Evolutionary conservation across 1,284 basidiomycete species (phyloP).

Genomic region (Agroathelia rolfsii): DNA sequence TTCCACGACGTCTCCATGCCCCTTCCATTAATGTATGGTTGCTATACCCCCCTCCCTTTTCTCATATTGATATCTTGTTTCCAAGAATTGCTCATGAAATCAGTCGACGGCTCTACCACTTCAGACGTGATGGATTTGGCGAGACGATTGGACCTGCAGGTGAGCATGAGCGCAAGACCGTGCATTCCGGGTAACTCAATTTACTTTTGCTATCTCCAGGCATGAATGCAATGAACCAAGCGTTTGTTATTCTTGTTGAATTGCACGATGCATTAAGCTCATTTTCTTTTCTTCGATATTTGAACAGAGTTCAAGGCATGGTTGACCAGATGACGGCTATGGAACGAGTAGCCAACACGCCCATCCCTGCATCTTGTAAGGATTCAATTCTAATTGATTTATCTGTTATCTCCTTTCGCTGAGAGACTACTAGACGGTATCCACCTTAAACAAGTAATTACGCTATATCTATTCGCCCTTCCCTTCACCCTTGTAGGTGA

Average conservation of each 20-base stretch:
- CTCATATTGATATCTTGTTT: slow-evolving; percentile 6
- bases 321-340: slow-evolving; percentile 77
- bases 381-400: slow-evolving; percentile 6
- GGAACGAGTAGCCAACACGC: slow-evolving; percentile 80
- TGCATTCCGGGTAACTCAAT: slow-evolving; percentile 4
- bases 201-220: slow-evolving; percentile 31
- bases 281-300: slow-evolving; percentile 3
- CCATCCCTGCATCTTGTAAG: slow-evolving; percentile 68
- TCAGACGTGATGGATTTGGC: slow-evolving; percentile 67
- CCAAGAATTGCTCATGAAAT: slow-evolving; percentile 73
- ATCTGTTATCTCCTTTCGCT: neutral
- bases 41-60: too few species aligned
- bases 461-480: slow-evolving; percentile 77
- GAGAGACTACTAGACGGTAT: slow-evolving; percentile 50
- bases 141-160: slow-evolving; percentile 81
- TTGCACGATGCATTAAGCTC: slow-evolving; percentile 9
- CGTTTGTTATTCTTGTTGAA: slow-evolving; percentile 31
- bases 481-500: slow-evolving; percentile 77
- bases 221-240: slow-evolving; percentile 61
- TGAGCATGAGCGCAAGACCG: slow-evolving; percentile 20
- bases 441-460: slow-evolving; percentile 90
- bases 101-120: slow-evolving; percentile 55
- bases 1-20: slow-evolving; percentile 55
- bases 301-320: slow-evolving; percentile 61
- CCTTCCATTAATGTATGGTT: slow-evolving; percentile 59